These are phyloP conservation scores for Spongospora subterranea DNA, from an alignment of 208 protist species.

Conservation along the genomic window DNA sequence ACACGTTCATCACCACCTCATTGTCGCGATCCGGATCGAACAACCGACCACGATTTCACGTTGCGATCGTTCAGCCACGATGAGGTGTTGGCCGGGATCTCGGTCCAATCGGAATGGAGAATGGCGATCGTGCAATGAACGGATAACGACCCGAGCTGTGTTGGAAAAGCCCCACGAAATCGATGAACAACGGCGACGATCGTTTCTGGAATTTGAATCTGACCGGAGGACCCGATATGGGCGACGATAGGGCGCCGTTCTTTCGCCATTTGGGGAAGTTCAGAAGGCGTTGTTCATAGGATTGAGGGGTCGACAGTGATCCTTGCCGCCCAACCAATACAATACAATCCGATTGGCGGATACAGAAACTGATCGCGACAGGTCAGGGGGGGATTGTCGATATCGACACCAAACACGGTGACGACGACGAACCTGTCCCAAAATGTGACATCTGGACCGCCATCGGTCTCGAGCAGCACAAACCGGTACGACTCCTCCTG, in stretches of 20 bases:
- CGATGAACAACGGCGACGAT: too few relatives aligned
- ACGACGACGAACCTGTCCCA: slow-evolving; percentile 13
- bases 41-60: not conserved
- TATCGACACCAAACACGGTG: not conserved
- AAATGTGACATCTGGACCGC: slow-evolving; percentile 16
- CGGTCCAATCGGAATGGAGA: not conserved
- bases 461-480: slow-evolving; percentile 11
- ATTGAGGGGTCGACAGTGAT: not conserved
- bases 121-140: slow-evolving; percentile 22
- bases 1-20: too few relatives aligned
- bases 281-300: not conserved
- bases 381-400: too few relatives aligned
- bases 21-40: not conserved
- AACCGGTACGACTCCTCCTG: slow-evolving; percentile 12
- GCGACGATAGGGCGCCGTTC: not conserved
- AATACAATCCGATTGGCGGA: slow-evolving; percentile 41
- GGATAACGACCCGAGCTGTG: not conserved
- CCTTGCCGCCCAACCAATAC: slow-evolving; percentile 34
- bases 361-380: slow-evolving; percentile 17
- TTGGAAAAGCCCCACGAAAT: too few relatives aligned
- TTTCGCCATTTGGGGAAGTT: not conserved
- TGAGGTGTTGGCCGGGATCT: not conserved
- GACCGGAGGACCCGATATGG: not conserved
- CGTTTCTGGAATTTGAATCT: too few relatives aligned
- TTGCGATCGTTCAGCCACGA: not conserved